Percentiles rank a stretch among this genome's conserved stretches.
Evolutionary conservation across 2,329 filamentous ascomycete genomes (phyloP).

Genomic region (Mycosphaerella arachidis): DNA sequence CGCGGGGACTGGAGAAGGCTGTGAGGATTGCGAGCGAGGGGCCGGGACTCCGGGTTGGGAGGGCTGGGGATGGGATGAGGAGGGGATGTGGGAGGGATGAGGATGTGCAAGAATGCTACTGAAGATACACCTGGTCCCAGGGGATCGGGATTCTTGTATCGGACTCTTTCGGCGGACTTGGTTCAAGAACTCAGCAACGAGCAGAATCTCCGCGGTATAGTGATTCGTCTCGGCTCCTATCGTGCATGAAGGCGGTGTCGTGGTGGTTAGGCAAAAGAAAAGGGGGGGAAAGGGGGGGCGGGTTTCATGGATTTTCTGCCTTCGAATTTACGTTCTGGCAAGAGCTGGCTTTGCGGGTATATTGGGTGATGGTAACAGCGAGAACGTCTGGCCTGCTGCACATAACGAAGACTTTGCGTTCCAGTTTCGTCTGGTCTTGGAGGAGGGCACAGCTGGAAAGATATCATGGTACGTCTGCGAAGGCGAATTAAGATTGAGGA

Average conservation of each 20-base stretch:
- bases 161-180: constrained; percentile 9
- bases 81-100: no score
- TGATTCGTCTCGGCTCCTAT: constrained; percentile 42
- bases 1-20: constrained; percentile 35
- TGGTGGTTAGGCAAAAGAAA: no score
- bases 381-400: constrained; percentile 27
- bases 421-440: constrained; percentile 37
- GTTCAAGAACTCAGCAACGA: constrained; percentile 15
- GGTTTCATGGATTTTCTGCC: constrained; percentile 27
- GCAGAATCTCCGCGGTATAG: constrained; percentile 35
- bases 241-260: constrained; percentile 44
- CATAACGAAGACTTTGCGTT: constrained; percentile 44
- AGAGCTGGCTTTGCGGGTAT: constrained; percentile 24
- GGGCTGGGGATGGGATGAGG: no score
- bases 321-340: no score
- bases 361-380: constrained; percentile 31
- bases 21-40: constrained; percentile 38
- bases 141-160: constrained; percentile 4
- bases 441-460: constrained; percentile 33
- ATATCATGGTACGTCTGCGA: constrained; percentile 35
- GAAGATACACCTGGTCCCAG: constrained; percentile 11
- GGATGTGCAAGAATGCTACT: not conserved
- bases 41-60: constrained; percentile 9
- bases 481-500: constrained; percentile 20
- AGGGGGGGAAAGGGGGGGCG: no score